These are phyloP conservation scores for Artemisia princeps DNA, from an alignment of 140 eudicot genomes.

Conservation along the genomic window DNA sequence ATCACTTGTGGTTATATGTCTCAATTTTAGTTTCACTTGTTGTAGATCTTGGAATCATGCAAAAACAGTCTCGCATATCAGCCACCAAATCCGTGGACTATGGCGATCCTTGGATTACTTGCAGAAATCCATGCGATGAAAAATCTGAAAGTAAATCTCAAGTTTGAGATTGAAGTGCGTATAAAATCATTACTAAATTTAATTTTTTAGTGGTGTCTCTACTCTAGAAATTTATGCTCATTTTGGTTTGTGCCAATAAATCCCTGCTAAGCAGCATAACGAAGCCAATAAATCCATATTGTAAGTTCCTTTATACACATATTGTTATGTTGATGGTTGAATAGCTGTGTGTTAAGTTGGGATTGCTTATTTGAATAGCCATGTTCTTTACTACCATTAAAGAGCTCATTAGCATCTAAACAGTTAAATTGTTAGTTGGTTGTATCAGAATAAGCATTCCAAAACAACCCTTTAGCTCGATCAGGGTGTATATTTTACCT, in stretches of 20 bases:
- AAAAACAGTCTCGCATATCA: conserved; percentile 51
- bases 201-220: background rate
- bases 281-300: no score
- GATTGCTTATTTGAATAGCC: no score
- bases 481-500: no score
- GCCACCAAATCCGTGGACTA: conserved; percentile 77
- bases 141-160: conserved; percentile 50
- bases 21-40: conserved; percentile 11
- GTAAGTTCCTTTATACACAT: no score
- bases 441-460: no score
- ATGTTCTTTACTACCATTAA: no score
- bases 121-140: conserved; percentile 64
- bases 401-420: no score
- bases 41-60: conserved; percentile 59
- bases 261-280: no score
- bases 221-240: background rate
- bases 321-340: no score
- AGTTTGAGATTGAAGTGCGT: conserved; percentile 55
- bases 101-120: conserved; percentile 54
- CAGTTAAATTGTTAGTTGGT: no score
- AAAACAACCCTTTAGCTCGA: no score
- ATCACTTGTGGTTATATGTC: conserved; percentile 2
- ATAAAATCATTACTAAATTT: background rate
- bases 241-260: background rate
- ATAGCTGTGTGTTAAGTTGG: no score